phyloP scores from a whole-genome alignment of 148 eudicot species.

The Camellia japonica region DNA sequence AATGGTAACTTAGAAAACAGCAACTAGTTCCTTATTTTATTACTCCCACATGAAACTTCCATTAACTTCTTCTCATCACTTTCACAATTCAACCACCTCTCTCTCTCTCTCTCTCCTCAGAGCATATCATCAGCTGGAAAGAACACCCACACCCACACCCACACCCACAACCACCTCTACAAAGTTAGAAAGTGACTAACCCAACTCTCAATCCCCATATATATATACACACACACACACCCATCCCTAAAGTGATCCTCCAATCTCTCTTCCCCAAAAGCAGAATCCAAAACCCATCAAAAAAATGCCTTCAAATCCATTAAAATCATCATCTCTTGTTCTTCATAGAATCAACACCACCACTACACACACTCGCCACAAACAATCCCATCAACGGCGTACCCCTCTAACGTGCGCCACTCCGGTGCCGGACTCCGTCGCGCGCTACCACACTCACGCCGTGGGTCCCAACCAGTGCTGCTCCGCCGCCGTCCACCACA shows the following conservation, averaged over 20 bases:
- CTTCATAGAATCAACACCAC: constrained; percentile 33
- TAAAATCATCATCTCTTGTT: constrained; percentile 34
- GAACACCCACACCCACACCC: background rate
- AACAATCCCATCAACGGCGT: background rate
- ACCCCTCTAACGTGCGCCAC: constrained; percentile 10
- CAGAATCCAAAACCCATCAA: constrained; percentile 6
- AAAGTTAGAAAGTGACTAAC: constrained; percentile 10
- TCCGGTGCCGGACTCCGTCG: constrained; percentile 48
- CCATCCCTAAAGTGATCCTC: background rate
- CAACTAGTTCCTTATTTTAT: background rate
- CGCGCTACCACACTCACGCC: constrained; percentile 48
- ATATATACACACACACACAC: background rate
- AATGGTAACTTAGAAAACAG: background rate
- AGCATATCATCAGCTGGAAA: background rate
- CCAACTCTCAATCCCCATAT: background rate
- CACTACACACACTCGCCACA: background rate
- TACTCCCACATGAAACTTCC: background rate
- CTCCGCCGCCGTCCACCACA: constrained; percentile 59
- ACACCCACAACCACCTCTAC: background rate
- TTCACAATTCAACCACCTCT: background rate
- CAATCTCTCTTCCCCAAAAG: background rate
- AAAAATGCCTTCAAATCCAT: constrained; percentile 33
- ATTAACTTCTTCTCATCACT: background rate
- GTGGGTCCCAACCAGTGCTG: constrained; percentile 53
- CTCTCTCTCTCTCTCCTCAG: background rate